Base-by-base conservation (phyloP, 1,284 basidiomycete species). In the Apiotrichum gamsii region DNA sequence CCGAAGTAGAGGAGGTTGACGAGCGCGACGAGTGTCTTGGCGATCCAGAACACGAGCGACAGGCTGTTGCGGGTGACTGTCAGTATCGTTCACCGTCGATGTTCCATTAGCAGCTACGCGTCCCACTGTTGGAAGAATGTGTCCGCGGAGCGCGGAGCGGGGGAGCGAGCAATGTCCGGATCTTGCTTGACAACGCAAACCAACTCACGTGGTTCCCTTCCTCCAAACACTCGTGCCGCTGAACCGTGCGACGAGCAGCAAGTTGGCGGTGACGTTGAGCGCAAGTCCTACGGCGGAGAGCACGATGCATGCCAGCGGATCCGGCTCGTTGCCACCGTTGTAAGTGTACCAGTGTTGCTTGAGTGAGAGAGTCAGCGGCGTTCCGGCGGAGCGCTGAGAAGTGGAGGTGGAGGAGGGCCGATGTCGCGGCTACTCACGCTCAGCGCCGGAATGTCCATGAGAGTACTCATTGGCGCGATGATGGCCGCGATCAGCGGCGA, bases 371-470 rank as follows among this genome's bases (percentile, higher is more conserved):
- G 20, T 35, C 3, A 29, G 32, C 29, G n/a, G 1, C 4, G 14
- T 8, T 40, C 21, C 19, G 16, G 9, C 20, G 20, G n/a, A n/a
- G n/a, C n/a, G n/a, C n/a, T n/a, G n/a, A n/a, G n/a, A 20, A 28
- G 16, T 5, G 28, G 14, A 5, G 14, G 14, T 23, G 20, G 5
- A 15, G 19, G 35, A 21, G 11, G 16, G 9, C n/a, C 13, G n/a
- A 5, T 23, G 5, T 5, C 23, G 13, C 15, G 19, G 3, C 31
- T 8, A 59, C 67, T 55, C 43, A 72, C 70, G 3, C 62, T 64
- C 15, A 76, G 52, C 0, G 72, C 74, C 1, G 75, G 74, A n/a
- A 76, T 74, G 46, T 75, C 73, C 16, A 75, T 51, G 18, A 76
- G 52, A 6, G 73, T 74, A 2, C 69, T 62, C 10, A 73, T 48